These are phyloP conservation scores for Salvia rosmarinus DNA, from an alignment of 257 asterid species.

Conservation along the genomic window DNA sequence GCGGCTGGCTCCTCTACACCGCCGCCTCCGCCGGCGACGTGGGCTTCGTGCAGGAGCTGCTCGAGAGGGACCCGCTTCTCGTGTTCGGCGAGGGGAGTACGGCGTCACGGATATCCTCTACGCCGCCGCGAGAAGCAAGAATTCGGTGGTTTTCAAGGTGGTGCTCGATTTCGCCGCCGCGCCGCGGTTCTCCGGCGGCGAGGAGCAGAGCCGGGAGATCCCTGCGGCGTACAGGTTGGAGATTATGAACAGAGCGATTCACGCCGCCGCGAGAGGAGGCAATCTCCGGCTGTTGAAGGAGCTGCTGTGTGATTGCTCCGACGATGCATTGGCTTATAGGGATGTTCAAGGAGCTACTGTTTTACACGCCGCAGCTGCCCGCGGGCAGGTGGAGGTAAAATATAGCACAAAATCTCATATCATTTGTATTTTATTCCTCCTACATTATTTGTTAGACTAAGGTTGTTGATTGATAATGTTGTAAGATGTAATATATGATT, in stretches of 20 bases:
- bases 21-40: slow-evolving; percentile 88
- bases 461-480: too few species aligned
- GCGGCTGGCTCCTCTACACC: slow-evolving; percentile 96
- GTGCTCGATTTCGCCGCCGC: too few species aligned
- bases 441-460: too few species aligned
- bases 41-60: slow-evolving; percentile 57
- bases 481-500: too few species aligned
- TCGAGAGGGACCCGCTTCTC: slow-evolving; percentile 67
- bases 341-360: slow-evolving; percentile 78
- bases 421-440: too few species aligned
- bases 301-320: slow-evolving; percentile 55
- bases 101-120: slow-evolving; percentile 84
- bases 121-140: slow-evolving; percentile 81
- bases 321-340: slow-evolving; percentile 62
- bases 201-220: too few species aligned
- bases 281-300: slow-evolving; percentile 62
- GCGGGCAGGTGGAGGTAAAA: slow-evolving; percentile 81
- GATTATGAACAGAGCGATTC: slow-evolving; percentile 72
- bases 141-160: slow-evolving; percentile 59
- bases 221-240: too few species aligned
- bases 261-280: slow-evolving; percentile 92
- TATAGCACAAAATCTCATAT: too few species aligned
- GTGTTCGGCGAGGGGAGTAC: slow-evolving; percentile 98
- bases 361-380: slow-evolving; percentile 77
- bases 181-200: too few species aligned